These are phyloP conservation scores for Rhizopogon vesiculosus DNA, from an alignment of 768 basidiomycete genomes.

Conservation along the genomic window DNA sequence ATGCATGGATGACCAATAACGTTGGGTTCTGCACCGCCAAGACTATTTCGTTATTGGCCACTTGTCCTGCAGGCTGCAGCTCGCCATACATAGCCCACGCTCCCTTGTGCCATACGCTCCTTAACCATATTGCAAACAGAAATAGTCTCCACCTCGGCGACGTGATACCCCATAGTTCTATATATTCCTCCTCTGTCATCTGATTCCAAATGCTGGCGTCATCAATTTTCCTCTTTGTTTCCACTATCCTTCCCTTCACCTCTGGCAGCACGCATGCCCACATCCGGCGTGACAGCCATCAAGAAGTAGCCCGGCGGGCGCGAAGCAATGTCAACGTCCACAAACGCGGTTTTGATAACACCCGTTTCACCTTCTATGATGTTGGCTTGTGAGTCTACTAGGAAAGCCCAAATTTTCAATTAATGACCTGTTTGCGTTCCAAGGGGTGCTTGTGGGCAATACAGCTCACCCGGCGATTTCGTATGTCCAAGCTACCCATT, in stretches of 20 bases:
- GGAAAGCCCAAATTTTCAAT: constrained; percentile 3
- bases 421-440: background rate
- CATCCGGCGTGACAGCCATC: constrained; percentile 30
- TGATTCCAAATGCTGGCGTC: constrained; percentile 17
- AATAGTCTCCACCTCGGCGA: background rate
- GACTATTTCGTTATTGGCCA: too few species aligned
- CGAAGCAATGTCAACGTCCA: constrained; percentile 28
- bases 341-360: constrained; percentile 28
- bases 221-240: constrained; percentile 27
- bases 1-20: too few species aligned
- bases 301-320: constrained; percentile 42
- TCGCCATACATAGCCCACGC: too few species aligned
- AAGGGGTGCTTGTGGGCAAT: constrained; percentile 53
- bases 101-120: background rate
- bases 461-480: constrained; percentile 34
- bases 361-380: constrained; percentile 51
- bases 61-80: too few species aligned
- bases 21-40: too few species aligned
- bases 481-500: constrained; percentile 21
- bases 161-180: too few species aligned
- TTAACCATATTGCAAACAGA: background rate
- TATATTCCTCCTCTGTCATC: background rate
- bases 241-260: constrained; percentile 31
- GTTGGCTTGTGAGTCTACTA: constrained; percentile 40
- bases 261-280: constrained; percentile 18